phyloP scores from a whole-genome alignment of 768 basidiomycete genomes.

The Lactarius evosmus region DNA sequence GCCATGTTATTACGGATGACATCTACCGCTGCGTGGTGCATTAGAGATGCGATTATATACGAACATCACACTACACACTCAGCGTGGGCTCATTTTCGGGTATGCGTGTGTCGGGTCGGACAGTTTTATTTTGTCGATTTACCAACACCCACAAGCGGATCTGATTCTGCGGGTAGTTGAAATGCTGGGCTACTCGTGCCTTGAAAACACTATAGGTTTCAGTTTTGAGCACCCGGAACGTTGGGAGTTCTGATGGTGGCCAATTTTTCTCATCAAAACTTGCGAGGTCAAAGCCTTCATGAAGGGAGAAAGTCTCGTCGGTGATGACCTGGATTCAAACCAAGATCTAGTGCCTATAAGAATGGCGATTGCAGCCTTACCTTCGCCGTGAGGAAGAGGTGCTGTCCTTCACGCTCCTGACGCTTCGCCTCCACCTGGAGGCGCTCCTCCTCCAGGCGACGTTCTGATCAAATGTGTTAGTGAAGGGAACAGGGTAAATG shows the following conservation, averaged over 20 bases:
- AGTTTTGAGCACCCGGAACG: constrained; percentile 92
- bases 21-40: constrained; percentile 70
- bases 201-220: constrained; percentile 94
- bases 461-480: constrained; percentile 49
- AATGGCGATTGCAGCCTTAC: constrained; percentile 36
- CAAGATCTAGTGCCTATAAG: background rate
- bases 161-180: constrained; percentile 81
- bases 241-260: constrained; percentile 89
- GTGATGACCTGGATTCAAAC: constrained; percentile 70
- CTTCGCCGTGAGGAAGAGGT: constrained; percentile 96
- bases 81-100: constrained; percentile 90
- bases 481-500: constrained; percentile 2
- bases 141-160: constrained; percentile 96
- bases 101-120: constrained; percentile 93
- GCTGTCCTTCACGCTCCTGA: constrained; percentile 95
- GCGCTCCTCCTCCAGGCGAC: constrained; percentile 91
- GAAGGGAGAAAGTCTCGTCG: constrained; percentile 88
- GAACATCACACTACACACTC: constrained; percentile 52
- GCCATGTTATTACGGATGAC: constrained; percentile 98
- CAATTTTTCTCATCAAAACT: constrained; percentile 98
- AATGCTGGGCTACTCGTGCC: constrained; percentile 82
- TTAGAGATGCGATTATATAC: constrained; percentile 11
- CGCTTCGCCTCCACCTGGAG: constrained; percentile 91
- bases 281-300: constrained; percentile 97
- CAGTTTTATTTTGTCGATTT: constrained; percentile 98